These are phyloP conservation scores for Metschnikowia drakensbergensis DNA, from an alignment of 805 yeast genomes.

Conservation along the genomic window DNA sequence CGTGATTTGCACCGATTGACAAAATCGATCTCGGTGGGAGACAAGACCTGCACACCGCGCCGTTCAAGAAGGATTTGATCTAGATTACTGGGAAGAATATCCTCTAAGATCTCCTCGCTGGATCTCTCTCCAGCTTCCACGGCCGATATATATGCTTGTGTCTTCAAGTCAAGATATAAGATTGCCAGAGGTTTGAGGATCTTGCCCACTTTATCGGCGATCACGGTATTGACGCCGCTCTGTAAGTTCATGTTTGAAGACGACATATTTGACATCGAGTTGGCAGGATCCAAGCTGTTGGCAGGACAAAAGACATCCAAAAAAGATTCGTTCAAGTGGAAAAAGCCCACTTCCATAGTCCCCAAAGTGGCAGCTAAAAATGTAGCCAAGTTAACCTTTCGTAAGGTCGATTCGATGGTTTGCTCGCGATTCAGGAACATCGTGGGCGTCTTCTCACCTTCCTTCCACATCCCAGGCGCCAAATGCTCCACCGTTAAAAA, in stretches of 20 bases:
- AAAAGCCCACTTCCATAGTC: slow-evolving; percentile 80
- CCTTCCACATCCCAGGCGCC: slow-evolving; percentile 68
- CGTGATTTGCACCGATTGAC: slow-evolving; percentile 69
- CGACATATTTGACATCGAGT: slow-evolving; percentile 36
- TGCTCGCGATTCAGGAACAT: slow-evolving; percentile 60
- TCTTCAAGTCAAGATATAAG: slow-evolving; percentile 79
- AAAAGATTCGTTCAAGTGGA: slow-evolving; percentile 78
- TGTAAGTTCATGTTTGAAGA: slow-evolving; percentile 30
- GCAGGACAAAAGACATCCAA: slow-evolving; percentile 84
- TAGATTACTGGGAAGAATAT: slow-evolving; percentile 67
- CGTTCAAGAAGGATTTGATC: slow-evolving; percentile 44
- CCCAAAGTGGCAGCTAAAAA: slow-evolving; percentile 86
- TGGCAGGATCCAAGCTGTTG: slow-evolving; percentile 50
- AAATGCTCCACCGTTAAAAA: slow-evolving; percentile 66
- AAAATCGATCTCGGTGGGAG: slow-evolving; percentile 80
- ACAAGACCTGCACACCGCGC: slow-evolving; percentile 39
- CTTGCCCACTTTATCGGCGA: slow-evolving; percentile 47
- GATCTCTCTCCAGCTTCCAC: slow-evolving; percentile 61
- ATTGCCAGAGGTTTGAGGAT: slow-evolving; percentile 78
- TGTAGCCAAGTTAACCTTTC: slow-evolving; percentile 84
- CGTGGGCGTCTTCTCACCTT: slow-evolving; percentile 54
- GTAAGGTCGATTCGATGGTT: slow-evolving; percentile 58
- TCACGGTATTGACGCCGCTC: slow-evolving; percentile 30
- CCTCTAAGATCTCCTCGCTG: slow-evolving; percentile 63
- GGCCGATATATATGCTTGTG: slow-evolving; percentile 93